Conservation (phyloP, 352 stramenopile species). For the Phytopythium montanum region DNA sequence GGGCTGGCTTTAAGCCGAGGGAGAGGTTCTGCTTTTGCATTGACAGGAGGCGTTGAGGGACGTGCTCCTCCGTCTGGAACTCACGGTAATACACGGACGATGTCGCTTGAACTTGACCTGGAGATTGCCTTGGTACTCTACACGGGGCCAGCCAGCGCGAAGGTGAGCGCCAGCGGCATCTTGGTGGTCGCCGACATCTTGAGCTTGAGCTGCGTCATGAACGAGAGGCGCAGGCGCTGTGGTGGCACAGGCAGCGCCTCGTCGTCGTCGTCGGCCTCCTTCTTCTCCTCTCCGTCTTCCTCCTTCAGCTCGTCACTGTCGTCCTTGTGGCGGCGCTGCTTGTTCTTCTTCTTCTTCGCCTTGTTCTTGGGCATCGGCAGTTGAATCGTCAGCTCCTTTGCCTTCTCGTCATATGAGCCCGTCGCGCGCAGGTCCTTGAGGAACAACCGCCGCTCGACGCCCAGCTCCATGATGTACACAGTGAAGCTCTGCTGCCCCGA, state of each 20-base stretch:
- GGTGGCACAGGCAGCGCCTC: background rate
- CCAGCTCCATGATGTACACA: slow-evolving; percentile 67
- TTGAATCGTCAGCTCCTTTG: slow-evolving; percentile 40
- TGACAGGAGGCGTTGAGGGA: background rate
- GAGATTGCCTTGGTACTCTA: background rate
- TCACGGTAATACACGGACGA: background rate
- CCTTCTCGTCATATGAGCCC: slow-evolving; percentile 48
- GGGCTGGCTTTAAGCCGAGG: background rate
- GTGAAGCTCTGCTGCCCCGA: slow-evolving; percentile 76
- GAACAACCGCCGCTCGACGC: slow-evolving; percentile 66
- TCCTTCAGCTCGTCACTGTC: slow-evolving; percentile 4
- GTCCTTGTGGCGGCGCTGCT: background rate
- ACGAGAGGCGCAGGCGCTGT: slow-evolving; percentile 37
- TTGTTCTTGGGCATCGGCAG: slow-evolving; percentile 16
- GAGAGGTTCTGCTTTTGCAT: background rate
- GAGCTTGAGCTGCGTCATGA: slow-evolving; percentile 61
- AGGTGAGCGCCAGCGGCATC: slow-evolving; percentile 62
- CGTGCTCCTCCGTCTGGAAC: background rate
- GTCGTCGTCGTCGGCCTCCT: slow-evolving; percentile 4
- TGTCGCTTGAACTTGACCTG: background rate
- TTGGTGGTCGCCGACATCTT: slow-evolving; percentile 60
- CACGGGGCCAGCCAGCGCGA: slow-evolving; percentile 32
- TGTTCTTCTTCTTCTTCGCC: slow-evolving; percentile 9
- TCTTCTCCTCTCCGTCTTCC: slow-evolving; percentile 9
- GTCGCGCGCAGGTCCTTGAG: slow-evolving; percentile 38